Evolutionary conservation across 257 asterid genomes (phyloP), one percentile per base, ranked within the genome.

Genomic region (Paraleonurus japonicus): DNA sequence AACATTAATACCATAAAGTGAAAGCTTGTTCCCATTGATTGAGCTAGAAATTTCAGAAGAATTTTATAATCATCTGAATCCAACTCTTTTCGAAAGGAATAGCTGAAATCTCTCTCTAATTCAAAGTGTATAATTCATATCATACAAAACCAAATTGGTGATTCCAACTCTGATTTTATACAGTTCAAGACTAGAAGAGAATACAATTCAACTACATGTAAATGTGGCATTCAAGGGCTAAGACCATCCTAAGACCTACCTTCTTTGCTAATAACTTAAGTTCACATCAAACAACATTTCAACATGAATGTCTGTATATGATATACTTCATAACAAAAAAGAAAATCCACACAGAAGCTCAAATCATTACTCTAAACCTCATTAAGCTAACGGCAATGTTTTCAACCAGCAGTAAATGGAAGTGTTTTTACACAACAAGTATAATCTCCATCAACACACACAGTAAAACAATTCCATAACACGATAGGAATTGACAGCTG

Each of bases 371-470:
- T 70, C 69, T 30, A 22, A 62, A 20, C 33, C 26, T 47, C 41
- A 32, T 23, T 6, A 27, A 24, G 65, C 65, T 22, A 62, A 47
- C 4, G 27, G 47, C 57, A 15, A 16, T 7, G 45, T 62, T 72
- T 63, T n/a, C 47, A 35, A 63, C 51, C 19, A 53, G 60, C 17
- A 73, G 41, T 17, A 10, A 27, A 39, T 7, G 1, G 20, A 57
- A 59, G 23, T 32, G 33, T 17, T 17, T 17, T n/a, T n/a, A 48
- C 8, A 50, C 63, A 24, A 24, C 7, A 69, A 8, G 28, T 2
- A 61, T 13, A 41, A 35, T 75, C 65, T n/a, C 30, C 72, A 61
- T 11, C 57, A 60, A 22, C 22, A 35, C 10, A 27, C 43, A 41
- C 20, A 20, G 43, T 28, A 7, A 13, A 30, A 62, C 9, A 22